Conservation (phyloP, 1,139 yeast species). For the Yamadazyma triangularis region DNA sequence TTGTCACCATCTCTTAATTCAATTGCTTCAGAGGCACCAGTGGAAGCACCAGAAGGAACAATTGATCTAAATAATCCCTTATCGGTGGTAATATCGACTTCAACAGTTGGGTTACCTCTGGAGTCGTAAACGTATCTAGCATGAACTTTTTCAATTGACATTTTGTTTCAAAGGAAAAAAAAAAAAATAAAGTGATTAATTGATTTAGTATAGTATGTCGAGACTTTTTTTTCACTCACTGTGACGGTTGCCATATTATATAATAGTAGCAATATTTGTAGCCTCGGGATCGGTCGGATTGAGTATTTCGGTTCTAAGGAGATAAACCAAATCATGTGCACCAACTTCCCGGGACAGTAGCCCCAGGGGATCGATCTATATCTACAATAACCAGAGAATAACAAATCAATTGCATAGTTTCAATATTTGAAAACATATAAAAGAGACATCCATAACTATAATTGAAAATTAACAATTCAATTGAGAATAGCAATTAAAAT, state of each 20-base stretch:
- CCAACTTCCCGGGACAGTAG: conserved; percentile 12
- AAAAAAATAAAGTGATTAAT: too few relatives aligned
- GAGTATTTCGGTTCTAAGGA: not conserved
- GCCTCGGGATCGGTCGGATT: not conserved
- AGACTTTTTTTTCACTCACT: too few relatives aligned
- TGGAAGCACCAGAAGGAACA: conserved; percentile 91
- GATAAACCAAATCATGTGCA: not conserved
- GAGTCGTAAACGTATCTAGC: conserved; percentile 93
- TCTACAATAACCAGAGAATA: too few relatives aligned
- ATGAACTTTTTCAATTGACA: conserved; percentile 49
- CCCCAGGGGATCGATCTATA: too few relatives aligned
- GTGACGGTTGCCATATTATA: not conserved
- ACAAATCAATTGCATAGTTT: too few relatives aligned
- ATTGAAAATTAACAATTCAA: too few relatives aligned
- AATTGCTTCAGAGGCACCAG: conserved; percentile 85
- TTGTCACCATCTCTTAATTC: conserved; percentile 90
- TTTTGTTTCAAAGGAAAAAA: conserved; percentile 9
- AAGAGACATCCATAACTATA: too few relatives aligned
- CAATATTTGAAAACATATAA: too few relatives aligned
- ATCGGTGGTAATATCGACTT: conserved; percentile 78
- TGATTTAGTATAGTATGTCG: too few relatives aligned
- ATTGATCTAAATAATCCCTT: conserved; percentile 80
- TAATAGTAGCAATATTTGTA: not conserved
- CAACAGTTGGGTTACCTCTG: conserved; percentile 94
- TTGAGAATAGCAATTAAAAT: too few relatives aligned